Conservation (phyloP, 129 eudicot genomes). For the Silybum marianum region DNA sequence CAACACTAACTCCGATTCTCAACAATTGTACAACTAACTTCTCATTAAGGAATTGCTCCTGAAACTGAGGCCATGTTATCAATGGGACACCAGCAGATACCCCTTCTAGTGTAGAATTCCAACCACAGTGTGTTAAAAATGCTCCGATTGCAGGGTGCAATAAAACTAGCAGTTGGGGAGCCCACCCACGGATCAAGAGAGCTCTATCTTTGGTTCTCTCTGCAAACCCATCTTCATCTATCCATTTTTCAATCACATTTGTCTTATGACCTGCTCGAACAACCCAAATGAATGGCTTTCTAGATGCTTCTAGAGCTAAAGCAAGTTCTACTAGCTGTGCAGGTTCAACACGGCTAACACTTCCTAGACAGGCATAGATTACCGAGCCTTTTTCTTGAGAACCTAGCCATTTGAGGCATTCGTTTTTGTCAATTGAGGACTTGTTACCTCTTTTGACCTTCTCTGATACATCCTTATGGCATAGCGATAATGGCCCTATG, state of each 20-base stretch:
- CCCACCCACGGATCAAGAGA: conserved; percentile 65
- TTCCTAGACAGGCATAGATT: conserved; percentile 48
- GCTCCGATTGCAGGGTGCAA: conserved; percentile 63
- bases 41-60: conserved; percentile 56
- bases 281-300: conserved; percentile 44
- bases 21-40: conserved; percentile 50
- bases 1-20: conserved; percentile 48
- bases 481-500: conserved; percentile 46
- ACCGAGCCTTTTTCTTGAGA: conserved; percentile 30
- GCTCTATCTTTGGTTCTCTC: conserved; percentile 53
- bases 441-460: conserved; percentile 44
- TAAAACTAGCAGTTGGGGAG: conserved; percentile 61
- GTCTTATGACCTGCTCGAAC: conserved; percentile 31
- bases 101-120: conserved; percentile 71
- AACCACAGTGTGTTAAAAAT: conserved; percentile 70
- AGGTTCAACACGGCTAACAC: conserved; percentile 32
- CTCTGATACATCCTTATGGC: conserved; percentile 39
- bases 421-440: conserved; percentile 23
- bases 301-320: conserved; percentile 42
- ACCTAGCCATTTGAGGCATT: conserved; percentile 48
- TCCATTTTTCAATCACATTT: conserved; percentile 39
- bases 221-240: conserved; percentile 43
- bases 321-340: conserved; percentile 48
- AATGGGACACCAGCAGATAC: conserved; percentile 52
- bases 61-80: conserved; percentile 70